phyloP scores from a whole-genome alignment of 768 basidiomycete genomes.

The Lactarius pseudohatsudake region DNA sequence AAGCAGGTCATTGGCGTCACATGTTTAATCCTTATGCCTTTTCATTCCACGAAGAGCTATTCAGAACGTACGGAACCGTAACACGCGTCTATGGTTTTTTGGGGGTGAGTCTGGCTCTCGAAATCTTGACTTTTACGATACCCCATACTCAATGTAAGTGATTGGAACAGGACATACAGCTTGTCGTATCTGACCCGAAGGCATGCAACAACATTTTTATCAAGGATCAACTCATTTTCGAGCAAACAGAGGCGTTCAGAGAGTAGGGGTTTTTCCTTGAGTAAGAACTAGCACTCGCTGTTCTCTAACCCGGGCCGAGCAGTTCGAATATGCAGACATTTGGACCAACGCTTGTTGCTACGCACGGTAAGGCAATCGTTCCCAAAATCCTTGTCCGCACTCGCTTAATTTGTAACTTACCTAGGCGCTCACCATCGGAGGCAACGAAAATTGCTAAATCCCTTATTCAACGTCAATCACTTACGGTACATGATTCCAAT shows the following conservation, averaged over 20 bases:
- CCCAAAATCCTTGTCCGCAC: not conserved
- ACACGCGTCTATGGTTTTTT: not conserved
- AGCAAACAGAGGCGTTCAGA: constrained; percentile 11
- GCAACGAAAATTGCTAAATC: constrained; percentile 6
- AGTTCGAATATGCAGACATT: not conserved
- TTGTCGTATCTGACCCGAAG: constrained; percentile 18
- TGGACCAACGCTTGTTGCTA: constrained; percentile 21
- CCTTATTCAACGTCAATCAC: constrained; percentile 16
- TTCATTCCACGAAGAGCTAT: not conserved
- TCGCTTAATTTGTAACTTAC: not conserved
- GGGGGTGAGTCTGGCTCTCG: not conserved
- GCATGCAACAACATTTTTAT: not conserved
- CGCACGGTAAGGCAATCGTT: not conserved
- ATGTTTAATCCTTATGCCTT: not conserved
- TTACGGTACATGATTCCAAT: constrained; percentile 30
- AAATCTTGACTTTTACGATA: not conserved
- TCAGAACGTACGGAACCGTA: not conserved
- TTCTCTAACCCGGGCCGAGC: not conserved
- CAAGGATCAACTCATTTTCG: not conserved
- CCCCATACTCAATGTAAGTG: not conserved
- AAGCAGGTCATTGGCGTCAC: not conserved
- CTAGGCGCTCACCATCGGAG: constrained; percentile 30
- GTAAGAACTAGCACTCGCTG: not conserved
- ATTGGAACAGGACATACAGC: constrained; percentile 6
- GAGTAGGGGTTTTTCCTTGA: constrained; percentile 7